These are phyloP conservation scores for Rhizophagus sp. DNA, from an alignment of 192 early-diverging fungal species.

Conservation along the genomic window DNA sequence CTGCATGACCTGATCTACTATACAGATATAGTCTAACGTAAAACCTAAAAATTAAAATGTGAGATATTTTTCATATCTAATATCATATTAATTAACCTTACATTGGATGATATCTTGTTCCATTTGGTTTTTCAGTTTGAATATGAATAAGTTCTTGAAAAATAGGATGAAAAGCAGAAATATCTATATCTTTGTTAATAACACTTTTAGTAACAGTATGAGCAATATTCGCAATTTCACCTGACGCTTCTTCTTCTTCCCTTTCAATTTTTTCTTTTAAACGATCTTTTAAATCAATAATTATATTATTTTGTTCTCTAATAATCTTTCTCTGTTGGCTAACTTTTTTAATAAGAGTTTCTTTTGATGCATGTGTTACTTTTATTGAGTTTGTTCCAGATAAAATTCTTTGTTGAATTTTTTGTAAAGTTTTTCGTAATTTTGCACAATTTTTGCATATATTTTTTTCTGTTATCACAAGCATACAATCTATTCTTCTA, in stretches of 20 bases:
- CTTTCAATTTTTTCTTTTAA: conserved; percentile 4
- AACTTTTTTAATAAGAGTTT: too few species aligned
- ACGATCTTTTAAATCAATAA: not conserved
- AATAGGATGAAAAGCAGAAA: not conserved
- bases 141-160: too few species aligned
- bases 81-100: not conserved
- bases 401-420: too few species aligned
- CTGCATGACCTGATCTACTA: too few species aligned
- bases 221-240: not conserved
- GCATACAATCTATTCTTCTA: too few species aligned
- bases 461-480: too few species aligned
- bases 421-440: too few species aligned
- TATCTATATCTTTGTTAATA: not conserved
- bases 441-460: too few species aligned
- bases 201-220: not conserved
- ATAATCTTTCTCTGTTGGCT: not conserved
- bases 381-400: not conserved
- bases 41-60: conserved; percentile 9
- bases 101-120: conserved; percentile 8
- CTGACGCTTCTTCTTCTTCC: not conserved
- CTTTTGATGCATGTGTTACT: not conserved
- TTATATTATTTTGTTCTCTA: not conserved
- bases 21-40: not conserved
- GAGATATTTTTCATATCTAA: not conserved
- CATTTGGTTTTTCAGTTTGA: conserved; percentile 2